Evolutionary conservation across 139 green algal species (phyloP), one percentile per base, ranked within the genome.

Genomic region (Gonium pectorale): DNA sequence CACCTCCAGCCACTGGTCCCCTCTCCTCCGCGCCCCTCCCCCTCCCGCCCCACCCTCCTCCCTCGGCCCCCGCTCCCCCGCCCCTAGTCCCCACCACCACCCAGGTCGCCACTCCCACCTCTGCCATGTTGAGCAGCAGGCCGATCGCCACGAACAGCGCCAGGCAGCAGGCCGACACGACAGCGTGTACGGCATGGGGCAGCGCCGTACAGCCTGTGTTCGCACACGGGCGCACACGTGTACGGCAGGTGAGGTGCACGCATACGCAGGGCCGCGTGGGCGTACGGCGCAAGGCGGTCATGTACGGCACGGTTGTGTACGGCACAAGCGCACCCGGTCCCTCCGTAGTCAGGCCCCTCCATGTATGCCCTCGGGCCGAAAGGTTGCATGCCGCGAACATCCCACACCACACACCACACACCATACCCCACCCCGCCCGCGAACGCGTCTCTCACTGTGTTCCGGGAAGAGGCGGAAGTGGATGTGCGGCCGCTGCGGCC

Each of bases 111-210:
- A n/a, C n/a, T n/a, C 69, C 17, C 33, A 79, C 72, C 72, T 80
- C 72, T 11, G 33, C 35, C 72, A 80, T 80, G 51, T 80, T 80
- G 52, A 80, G 46, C 52, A 80, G 52, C 72, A 80, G 52, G 1
- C 52, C 72, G 22, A 80, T 37, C 24, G 35, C 52, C 15, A 67
- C 52, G 52, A 80, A 80, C 51, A 80, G 35, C 33, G 68, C 35
- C 72, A 80, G 52, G 37, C 67, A 37, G 1, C 67, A 24, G 29
- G 52, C 72, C 33, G 51, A 68, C 59, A 80, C 72, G 22, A 80
- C 29, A 3, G 52, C 72, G 35, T 80, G 35, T 1, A 68, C n/a
- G 1, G 68, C 52, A 8, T 80, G 72, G 11, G 72, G 72, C 22
- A 35, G 29, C 7, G 7, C 26, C 15, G 72, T 54, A 29, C 72